Base-by-base conservation (phyloP, 805 yeast genomes). In the Candida nemodendra region DNA sequence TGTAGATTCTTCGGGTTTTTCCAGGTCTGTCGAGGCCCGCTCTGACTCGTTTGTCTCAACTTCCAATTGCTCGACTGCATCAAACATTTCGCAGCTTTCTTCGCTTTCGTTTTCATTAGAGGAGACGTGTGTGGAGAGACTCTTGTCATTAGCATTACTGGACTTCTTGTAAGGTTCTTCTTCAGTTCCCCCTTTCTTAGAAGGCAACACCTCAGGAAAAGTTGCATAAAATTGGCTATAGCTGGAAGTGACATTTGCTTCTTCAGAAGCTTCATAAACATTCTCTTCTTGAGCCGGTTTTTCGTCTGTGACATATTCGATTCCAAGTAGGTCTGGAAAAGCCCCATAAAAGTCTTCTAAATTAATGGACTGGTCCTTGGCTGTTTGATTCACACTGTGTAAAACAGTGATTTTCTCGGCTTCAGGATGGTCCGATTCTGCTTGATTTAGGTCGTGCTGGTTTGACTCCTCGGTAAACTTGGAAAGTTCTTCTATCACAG, bases 301-400 rank as follows among this genome's bases (percentile, higher is more conserved):
- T 9, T 22, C 6, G 8, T 31, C 24, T 16, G n/a, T n/a, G 7
- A 12, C 14, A 22, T 15, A 11, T 18, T n/a, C 34, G 8, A 15
- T 31, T n/a, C 9, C 41, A n/a, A 37, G 30, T n/a, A 37, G 27
- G 18, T 32, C 36, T 5, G 41, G 41, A 23, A 37, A 37, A 6
- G 22, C n/a, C 9, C 27, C 17, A 27, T 37, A 37, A 32, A 37
- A 32, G 2, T 37, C 36, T 9, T 26, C 32, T 25, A 25, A 19
- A 12, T 23, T 27, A 13, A 32, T 13, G 11, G 16, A 14, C 16
- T 12, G n/a, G 15, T 11, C 13, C 21, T 29, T 29, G 32, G n/a
- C 7, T 9, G 18, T 8, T 30, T 30, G 24, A 17, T 17, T 14
- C n/a, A 12, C 5, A 14, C 23, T 4, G n/a, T n/a, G 7, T 4